phyloP scores from a whole-genome alignment of 306 rosid genomes.

The Mimosa bimucronata region DNA sequence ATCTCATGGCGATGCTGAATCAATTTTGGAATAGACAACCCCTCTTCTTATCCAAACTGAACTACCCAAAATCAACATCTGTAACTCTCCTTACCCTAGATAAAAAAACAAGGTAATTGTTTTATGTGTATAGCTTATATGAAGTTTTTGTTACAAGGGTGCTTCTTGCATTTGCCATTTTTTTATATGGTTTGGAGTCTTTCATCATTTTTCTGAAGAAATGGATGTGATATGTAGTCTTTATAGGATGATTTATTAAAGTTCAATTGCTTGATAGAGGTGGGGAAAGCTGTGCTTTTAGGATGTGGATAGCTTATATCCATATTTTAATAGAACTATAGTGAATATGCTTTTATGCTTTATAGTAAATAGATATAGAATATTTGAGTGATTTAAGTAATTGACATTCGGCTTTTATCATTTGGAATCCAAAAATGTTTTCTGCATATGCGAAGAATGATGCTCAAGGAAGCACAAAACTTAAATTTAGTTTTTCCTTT shows the following conservation, averaged over 20 bases:
- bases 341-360: neutral
- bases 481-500: neutral
- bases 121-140: neutral
- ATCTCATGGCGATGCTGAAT: slow-evolving; percentile 36
- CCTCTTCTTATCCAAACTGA: slow-evolving; percentile 61
- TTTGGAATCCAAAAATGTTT: neutral
- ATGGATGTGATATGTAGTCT: too few relatives aligned
- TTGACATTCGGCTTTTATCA: neutral
- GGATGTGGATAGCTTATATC: neutral
- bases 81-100: slow-evolving; percentile 72
- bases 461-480: neutral
- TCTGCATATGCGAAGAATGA: neutral
- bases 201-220: neutral
- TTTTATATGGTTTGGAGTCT: neutral
- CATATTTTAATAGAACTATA: neutral
- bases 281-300: neutral
- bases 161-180: neutral
- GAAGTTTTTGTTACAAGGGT: neutral
- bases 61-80: slow-evolving; percentile 81
- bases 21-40: slow-evolving; percentile 47
- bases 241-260: neutral
- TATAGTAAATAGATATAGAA: neutral
- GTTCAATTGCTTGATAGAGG: neutral
- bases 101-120: slow-evolving; percentile 54
- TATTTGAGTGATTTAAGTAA: neutral